These are phyloP conservation scores for Phaeotremella fagi DNA, from an alignment of 768 basidiomycete species.

Conservation along the genomic window DNA sequence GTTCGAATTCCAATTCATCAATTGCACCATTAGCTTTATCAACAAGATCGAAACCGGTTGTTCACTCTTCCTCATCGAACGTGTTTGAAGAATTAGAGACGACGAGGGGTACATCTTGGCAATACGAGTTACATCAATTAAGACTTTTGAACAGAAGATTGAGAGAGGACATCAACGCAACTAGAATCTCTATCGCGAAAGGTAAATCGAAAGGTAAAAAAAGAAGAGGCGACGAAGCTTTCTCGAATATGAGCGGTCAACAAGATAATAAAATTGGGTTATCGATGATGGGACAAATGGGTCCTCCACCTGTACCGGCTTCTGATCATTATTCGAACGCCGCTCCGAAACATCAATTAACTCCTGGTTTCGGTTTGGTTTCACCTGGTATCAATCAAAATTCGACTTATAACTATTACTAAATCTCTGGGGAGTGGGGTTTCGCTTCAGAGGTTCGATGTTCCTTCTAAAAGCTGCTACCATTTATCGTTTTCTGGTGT, in stretches of 20 bases:
- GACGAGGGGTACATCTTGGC: constrained; percentile 73
- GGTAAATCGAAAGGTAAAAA: constrained; percentile 23
- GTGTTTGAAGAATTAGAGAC: constrained; percentile 71
- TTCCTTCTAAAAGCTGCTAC: too few relatives aligned
- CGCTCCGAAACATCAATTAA: constrained; percentile 44
- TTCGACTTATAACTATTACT: neutral
- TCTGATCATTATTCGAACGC: constrained; percentile 25
- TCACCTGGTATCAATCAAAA: constrained; percentile 12
- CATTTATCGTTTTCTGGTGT: too few relatives aligned
- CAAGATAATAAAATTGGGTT: neutral
- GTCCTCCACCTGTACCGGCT: constrained; percentile 17
- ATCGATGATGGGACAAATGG: constrained; percentile 9
- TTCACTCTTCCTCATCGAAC: constrained; percentile 49
- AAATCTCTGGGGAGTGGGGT: too few relatives aligned
- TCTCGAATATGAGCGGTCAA: neutral
- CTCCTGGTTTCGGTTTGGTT: constrained; percentile 45
- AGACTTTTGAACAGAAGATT: constrained; percentile 65
- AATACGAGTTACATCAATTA: constrained; percentile 84
- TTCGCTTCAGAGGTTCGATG: too few relatives aligned
- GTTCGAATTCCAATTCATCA: neutral
- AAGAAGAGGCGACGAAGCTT: constrained; percentile 14
- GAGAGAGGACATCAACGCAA: constrained; percentile 55
- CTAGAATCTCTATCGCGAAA: constrained; percentile 12
- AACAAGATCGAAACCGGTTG: constrained; percentile 27
- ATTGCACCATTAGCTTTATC: constrained; percentile 6